These are phyloP conservation scores for Prunus davidiana DNA, from an alignment of 306 rosid species.

Conservation along the genomic window DNA sequence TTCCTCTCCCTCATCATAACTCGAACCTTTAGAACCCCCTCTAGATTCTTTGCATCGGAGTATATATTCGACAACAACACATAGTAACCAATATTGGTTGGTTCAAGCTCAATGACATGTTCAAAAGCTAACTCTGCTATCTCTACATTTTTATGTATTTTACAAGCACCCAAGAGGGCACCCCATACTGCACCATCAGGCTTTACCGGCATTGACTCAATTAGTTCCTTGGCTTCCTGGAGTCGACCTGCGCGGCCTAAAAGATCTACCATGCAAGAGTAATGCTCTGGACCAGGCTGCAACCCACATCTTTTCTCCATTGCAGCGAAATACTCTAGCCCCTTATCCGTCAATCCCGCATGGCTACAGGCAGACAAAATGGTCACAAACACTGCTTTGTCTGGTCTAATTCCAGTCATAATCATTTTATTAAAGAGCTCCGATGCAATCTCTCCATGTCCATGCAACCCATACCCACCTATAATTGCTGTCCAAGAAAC, in stretches of 20 bases:
- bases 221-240: conserved; percentile 59
- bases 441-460: conserved; percentile 64
- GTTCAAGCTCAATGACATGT: conserved; percentile 63
- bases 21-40: conserved; percentile 65
- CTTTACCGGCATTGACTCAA: conserved; percentile 54
- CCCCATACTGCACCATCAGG: conserved; percentile 96
- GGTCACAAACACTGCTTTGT: conserved; percentile 63
- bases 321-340: conserved; percentile 54
- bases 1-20: conserved; percentile 70
- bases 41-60: conserved; percentile 51
- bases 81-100: conserved; percentile 73
- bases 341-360: conserved; percentile 71
- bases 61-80: conserved; percentile 77
- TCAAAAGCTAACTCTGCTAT: conserved; percentile 77
- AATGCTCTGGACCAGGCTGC: conserved; percentile 72
- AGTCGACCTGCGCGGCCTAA: conserved; percentile 81
- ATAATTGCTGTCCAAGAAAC: conserved; percentile 52
- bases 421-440: conserved; percentile 72
- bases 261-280: conserved; percentile 85
- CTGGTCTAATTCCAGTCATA: conserved; percentile 58
- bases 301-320: conserved; percentile 55
- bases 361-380: conserved; percentile 88
- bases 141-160: conserved; percentile 66
- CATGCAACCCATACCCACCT: conserved; percentile 89
- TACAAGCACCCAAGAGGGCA: conserved; percentile 88